A percentile compares a stretch with the other conserved stretches of the same genome.
Conservation (phyloP, 306 rosid species). For the Castanea sativa region DNA sequence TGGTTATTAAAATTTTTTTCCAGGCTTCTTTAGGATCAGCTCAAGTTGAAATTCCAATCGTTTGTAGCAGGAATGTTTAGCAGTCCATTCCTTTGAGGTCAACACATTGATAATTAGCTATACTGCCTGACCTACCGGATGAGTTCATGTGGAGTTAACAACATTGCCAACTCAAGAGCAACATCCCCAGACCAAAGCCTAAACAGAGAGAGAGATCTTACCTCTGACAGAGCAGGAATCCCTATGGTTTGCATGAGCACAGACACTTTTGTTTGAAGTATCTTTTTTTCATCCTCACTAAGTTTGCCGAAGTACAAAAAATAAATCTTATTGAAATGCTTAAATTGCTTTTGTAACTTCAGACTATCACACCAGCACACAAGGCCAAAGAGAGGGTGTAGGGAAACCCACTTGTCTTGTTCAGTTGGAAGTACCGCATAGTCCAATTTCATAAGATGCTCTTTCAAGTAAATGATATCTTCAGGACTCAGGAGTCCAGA, state of each 20-base stretch:
- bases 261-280: slow-evolving; percentile 46
- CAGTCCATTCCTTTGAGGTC: neutral
- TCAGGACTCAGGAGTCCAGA: slow-evolving; percentile 58
- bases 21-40: neutral
- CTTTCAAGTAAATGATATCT: slow-evolving; percentile 60
- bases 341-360: slow-evolving; percentile 61
- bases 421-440: slow-evolving; percentile 77
- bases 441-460: slow-evolving; percentile 55
- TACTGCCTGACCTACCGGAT: neutral
- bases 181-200: neutral
- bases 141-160: neutral
- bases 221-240: slow-evolving; percentile 89
- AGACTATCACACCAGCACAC: slow-evolving; percentile 85
- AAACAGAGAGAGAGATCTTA: slow-evolving; percentile 27
- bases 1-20: neutral
- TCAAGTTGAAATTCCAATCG: neutral
- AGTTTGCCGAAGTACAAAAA: slow-evolving; percentile 63
- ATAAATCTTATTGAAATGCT: slow-evolving; percentile 59
- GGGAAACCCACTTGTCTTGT: slow-evolving; percentile 90
- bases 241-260: slow-evolving; percentile 69
- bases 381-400: slow-evolving; percentile 79
- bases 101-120: neutral
- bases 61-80: neutral
- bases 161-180: neutral
- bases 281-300: slow-evolving; percentile 43